Evolutionary conservation across 768 basidiomycete genomes (phyloP), one percentile per base, ranked within the genome.

Genomic region (Amanita rimosa): DNA sequence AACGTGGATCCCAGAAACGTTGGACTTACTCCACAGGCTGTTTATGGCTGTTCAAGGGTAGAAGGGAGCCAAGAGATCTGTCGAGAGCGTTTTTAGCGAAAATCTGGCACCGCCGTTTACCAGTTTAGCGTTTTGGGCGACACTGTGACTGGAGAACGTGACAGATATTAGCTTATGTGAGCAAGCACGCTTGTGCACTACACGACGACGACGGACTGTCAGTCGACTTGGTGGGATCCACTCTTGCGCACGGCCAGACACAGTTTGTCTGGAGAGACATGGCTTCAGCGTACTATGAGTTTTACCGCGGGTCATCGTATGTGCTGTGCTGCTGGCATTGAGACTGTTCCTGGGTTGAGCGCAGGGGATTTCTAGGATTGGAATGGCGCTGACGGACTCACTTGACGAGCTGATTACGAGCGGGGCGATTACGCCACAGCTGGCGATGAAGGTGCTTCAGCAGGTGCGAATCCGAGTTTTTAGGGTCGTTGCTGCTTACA

Each of bases 381-480:
- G 96, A 45, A 90, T 93, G 78, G 92, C 95, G 46, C 75, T 99
- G 45, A 95, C 94, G 11, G 96, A 99, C 71, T 93, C 95, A 55
- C 79, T 99, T 58, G 96, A 99, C 69, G 95, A 98, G 68, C 79
- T 99, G 55, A 97, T 99, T 58, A 95, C 93, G 40, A 87, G 85
- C 60, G 95, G 95, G 2, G 82, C 89, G 44, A 99, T 99, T 59
- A 95, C 93, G 16, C 95, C 95, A 10, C 95, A 98, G 68, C 66
- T 98, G 56, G 96, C 95, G n/a, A 91, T 97, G 85, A 90, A 95
- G 66, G 91, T 96, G n/a, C 67, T 98, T 51, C 85, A 87, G 61
- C 95, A 97, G 88, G 95, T 96, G 27, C 39, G 40, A 17, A 27
- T 33, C 19, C 9, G 17, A 11, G 11, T 26, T 9, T 37, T 16